These are phyloP conservation scores for Wallacemonas sp. DNA, from an alignment of 208 protist genomes.

Conservation along the genomic window DNA sequence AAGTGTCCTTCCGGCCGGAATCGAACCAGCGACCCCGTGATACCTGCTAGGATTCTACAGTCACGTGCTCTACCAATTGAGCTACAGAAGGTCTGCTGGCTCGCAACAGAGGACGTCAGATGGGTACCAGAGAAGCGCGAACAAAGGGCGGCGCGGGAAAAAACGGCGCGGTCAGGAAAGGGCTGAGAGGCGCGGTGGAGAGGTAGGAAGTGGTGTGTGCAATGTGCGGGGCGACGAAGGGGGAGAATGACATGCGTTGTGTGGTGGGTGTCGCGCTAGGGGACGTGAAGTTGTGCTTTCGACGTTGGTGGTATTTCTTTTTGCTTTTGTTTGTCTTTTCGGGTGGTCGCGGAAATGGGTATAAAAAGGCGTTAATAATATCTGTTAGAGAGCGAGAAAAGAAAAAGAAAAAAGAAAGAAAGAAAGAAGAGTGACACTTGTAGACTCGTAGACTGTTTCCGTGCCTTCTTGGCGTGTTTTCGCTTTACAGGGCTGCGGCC, in stretches of 20 bases:
- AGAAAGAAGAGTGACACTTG: slow-evolving; percentile 9
- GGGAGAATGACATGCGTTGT: too few species aligned
- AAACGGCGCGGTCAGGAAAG: too few species aligned
- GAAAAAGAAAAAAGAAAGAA: slow-evolving; percentile 4
- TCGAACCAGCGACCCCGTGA: slow-evolving; percentile 75
- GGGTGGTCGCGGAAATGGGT: too few species aligned
- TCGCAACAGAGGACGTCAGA: not conserved
- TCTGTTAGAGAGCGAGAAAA: not conserved
- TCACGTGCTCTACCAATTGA: slow-evolving; percentile 47
- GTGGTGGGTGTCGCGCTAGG: too few species aligned
- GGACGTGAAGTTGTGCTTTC: too few species aligned
- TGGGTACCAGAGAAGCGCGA: too few species aligned
- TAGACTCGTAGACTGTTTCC: not conserved
- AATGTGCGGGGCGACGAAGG: too few species aligned
- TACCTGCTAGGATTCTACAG: slow-evolving; percentile 31
- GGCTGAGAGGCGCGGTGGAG: too few species aligned
- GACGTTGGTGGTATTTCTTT: too few species aligned
- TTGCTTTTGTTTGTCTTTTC: too few species aligned
- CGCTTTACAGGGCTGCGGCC: not conserved
- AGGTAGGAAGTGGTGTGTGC: not conserved
- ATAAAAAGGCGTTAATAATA: too few species aligned
- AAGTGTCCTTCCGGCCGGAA: slow-evolving; percentile 65
- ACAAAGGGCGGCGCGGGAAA: not conserved
- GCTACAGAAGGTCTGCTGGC: slow-evolving; percentile 28
- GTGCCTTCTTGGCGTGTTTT: not conserved